These are phyloP conservation scores for Diaporthe ilicicola DNA, from an alignment of 2,329 filamentous ascomycete genomes.

Conservation along the genomic window DNA sequence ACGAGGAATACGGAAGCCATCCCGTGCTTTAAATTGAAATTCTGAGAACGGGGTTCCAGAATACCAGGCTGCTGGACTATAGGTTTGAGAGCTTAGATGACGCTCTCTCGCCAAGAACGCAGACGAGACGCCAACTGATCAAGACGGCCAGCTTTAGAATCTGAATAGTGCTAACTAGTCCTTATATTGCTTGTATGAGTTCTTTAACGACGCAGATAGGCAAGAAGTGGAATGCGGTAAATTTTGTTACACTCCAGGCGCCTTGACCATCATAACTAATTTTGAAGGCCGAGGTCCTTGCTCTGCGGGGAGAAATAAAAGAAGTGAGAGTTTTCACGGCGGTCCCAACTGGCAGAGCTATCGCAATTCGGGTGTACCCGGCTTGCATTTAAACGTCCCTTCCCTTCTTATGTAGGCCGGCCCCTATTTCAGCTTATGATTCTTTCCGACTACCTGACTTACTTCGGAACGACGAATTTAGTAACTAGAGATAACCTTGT, in stretches of 20 bases:
- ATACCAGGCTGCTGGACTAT: no score
- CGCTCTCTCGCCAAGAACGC: no score
- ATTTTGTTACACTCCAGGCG: background rate
- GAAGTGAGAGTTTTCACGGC: conserved; percentile 27
- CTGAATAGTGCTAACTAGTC: conserved; percentile 27
- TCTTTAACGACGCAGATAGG: conserved; percentile 23
- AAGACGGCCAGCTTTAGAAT: background rate
- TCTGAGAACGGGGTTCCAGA: no score
- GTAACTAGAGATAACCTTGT: conserved; percentile 11
- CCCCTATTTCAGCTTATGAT: background rate
- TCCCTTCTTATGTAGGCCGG: background rate
- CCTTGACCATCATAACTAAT: background rate
- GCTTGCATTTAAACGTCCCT: background rate
- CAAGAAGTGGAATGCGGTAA: background rate
- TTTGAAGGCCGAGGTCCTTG: background rate
- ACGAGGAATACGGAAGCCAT: no score
- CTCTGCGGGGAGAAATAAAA: background rate
- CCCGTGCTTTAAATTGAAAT: no score
- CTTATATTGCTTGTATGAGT: conserved; percentile 23
- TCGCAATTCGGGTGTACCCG: conserved; percentile 12
- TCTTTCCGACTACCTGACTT: conserved; percentile 1
- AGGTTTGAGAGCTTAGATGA: no score
- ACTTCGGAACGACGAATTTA: conserved; percentile 12
- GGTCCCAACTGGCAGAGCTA: background rate
- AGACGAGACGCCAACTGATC: background rate